phyloP scores from a whole-genome alignment of 495 filamentous ascomycete species.

The Aspergillus nanangensis region DNA sequence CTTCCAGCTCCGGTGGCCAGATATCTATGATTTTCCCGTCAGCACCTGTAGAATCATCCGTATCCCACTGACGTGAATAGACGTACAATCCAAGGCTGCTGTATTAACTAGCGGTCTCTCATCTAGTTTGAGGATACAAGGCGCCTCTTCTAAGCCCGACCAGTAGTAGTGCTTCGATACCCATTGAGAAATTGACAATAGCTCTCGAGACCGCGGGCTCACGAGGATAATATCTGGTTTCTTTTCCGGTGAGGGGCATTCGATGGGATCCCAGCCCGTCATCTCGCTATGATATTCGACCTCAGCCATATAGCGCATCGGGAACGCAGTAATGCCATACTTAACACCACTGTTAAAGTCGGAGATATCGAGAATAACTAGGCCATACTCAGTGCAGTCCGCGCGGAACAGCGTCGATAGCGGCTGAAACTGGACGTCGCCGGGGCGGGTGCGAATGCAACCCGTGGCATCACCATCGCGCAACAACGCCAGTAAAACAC shows the following conservation, averaged over 20 bases:
- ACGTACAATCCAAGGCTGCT: slow-evolving; percentile 12
- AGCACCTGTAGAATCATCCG: not conserved
- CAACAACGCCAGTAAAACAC: slow-evolving; percentile 14
- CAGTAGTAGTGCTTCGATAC: slow-evolving; percentile 4
- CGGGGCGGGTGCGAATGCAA: slow-evolving; percentile 4
- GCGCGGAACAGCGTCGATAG: slow-evolving; percentile 14
- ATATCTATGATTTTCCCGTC: not conserved
- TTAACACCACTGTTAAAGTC: slow-evolving; percentile 13
- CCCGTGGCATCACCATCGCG: slow-evolving; percentile 5
- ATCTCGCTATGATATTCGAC: not conserved
- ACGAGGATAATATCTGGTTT: slow-evolving; percentile 8
- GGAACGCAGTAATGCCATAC: slow-evolving; percentile 13
- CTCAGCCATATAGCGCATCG: slow-evolving; percentile 11
- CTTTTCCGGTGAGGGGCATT: slow-evolving; percentile 3
- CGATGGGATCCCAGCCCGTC: slow-evolving; percentile 15
- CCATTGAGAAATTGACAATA: slow-evolving; percentile 10
- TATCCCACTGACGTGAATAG: not conserved
- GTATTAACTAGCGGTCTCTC: slow-evolving; percentile 11
- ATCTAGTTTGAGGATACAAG: slow-evolving; percentile 6
- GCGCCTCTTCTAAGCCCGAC: not conserved
- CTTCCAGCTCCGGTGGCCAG: not conserved
- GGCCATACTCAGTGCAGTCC: slow-evolving; percentile 18
- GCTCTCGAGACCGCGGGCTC: slow-evolving; percentile 11
- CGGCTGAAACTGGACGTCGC: slow-evolving; percentile 15
- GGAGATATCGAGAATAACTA: slow-evolving; percentile 15